A percentile compares a stretch with the other conserved stretches of the same genome.
Conservation (phyloP, 306 rosid species). For the Nissolia schottii region DNA sequence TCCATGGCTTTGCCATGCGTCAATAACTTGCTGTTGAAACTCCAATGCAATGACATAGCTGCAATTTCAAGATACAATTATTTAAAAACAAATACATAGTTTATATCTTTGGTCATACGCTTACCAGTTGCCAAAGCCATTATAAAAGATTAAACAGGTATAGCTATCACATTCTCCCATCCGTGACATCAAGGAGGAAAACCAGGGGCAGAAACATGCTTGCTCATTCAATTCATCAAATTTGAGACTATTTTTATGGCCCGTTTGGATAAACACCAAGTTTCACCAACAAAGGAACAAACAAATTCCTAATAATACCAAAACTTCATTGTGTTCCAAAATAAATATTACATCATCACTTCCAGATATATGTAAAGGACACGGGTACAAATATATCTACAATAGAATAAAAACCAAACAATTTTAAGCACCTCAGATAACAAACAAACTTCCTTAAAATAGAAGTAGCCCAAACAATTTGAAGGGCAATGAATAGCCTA, state of each 20-base stretch:
- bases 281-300: background rate
- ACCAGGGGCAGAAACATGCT: conserved; percentile 5
- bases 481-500: background rate
- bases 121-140: background rate
- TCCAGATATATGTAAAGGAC: background rate
- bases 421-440: background rate
- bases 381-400: background rate
- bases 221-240: background rate
- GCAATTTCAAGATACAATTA: conserved; percentile 34
- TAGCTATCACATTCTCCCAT: background rate
- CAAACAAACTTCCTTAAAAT: background rate
- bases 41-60: conserved; percentile 74
- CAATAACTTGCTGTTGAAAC: conserved; percentile 79
- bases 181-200: background rate
- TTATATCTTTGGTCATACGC: background rate
- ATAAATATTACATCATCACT: background rate
- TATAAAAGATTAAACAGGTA: background rate
- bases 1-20: conserved; percentile 96
- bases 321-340: background rate
- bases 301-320: background rate
- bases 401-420: background rate
- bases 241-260: background rate
- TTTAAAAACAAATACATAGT: background rate
- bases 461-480: background rate
- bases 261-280: too few relatives aligned